A percentile compares a stretch with the other conserved stretches of the same genome.
Conservation (phyloP, 2,329 filamentous ascomycete species). For the Coniochaeta sp. region DNA sequence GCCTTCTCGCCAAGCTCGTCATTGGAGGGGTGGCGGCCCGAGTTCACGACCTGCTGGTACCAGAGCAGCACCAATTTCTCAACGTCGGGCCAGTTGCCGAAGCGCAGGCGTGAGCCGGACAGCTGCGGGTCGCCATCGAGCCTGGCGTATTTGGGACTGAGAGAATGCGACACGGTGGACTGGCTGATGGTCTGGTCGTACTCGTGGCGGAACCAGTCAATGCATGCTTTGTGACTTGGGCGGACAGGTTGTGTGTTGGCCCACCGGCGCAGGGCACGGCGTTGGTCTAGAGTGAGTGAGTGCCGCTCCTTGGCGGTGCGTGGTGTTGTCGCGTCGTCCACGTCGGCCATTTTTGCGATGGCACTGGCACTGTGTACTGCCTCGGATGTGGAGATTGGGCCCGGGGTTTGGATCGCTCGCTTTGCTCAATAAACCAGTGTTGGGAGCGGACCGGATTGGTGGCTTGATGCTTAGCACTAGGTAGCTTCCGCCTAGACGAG, state of each 20-base stretch:
- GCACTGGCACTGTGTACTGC: not conserved
- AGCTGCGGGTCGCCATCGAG: slow-evolving; percentile 54
- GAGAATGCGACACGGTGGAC: slow-evolving; percentile 54
- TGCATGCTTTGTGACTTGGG: slow-evolving; percentile 54
- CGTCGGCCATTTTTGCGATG: slow-evolving; percentile 1
- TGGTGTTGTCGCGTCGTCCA: not conserved
- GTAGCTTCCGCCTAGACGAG: not conserved
- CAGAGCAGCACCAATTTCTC: slow-evolving; percentile 49
- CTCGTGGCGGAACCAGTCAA: slow-evolving; percentile 53
- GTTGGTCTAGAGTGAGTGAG: slow-evolving; percentile 54
- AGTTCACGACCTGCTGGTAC: slow-evolving; percentile 43
- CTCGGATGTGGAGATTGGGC: not conserved
- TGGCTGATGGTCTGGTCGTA: slow-evolving; percentile 55
- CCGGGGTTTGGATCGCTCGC: not conserved
- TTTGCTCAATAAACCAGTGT: not conserved
- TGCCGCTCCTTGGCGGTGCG: slow-evolving; percentile 40
- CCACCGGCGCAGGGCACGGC: slow-evolving; percentile 52
- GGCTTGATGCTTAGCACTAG: not conserved
- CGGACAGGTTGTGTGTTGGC: slow-evolving; percentile 48
- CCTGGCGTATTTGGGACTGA: slow-evolving; percentile 54
- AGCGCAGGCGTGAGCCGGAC: slow-evolving; percentile 53
- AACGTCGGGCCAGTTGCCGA: slow-evolving; percentile 58
- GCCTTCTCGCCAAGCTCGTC: slow-evolving; percentile 57
- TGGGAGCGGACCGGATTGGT: not conserved
- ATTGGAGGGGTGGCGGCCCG: slow-evolving; percentile 51